Percentiles rank a stretch among this genome's conserved stretches.
These are phyloP conservation scores for Monosporozyma aerobia DNA, from an alignment of 805 yeast species.

Conservation along the genomic window DNA sequence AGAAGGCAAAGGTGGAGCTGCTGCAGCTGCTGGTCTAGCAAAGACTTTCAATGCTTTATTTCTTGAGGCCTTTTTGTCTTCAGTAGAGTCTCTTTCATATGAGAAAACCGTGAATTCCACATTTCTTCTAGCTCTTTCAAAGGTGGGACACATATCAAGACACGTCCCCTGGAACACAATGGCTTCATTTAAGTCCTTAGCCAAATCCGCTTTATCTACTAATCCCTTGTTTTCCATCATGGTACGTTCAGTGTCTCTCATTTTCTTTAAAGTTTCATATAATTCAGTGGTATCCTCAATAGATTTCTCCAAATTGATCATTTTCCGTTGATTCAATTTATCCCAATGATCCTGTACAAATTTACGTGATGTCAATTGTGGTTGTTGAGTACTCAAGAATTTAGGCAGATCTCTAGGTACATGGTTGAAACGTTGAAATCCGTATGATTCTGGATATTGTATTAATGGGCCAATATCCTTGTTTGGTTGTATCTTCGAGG, in stretches of 20 bases:
- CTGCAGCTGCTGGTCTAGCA: conserved; percentile 96
- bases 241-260: conserved; percentile 66
- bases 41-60: conserved; percentile 77
- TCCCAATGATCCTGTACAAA: conserved; percentile 57
- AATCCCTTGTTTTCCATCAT: conserved; percentile 73
- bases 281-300: conserved; percentile 58
- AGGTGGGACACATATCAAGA: conserved; percentile 88
- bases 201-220: conserved; percentile 78
- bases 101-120: conserved; percentile 78
- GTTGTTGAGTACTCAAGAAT: conserved; percentile 31
- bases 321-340: conserved; percentile 51
- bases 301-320: conserved; percentile 43
- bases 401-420: conserved; percentile 28
- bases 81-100: conserved; percentile 57
- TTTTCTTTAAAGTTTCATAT: conserved; percentile 63
- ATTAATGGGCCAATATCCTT: conserved; percentile 19
- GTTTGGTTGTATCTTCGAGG: conserved; percentile 1
- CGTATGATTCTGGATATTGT: conserved; percentile 15
- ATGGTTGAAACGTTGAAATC: conserved; percentile 15
- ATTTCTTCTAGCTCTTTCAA: conserved; percentile 80
- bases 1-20: conserved; percentile 94
- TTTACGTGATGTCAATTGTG: conserved; percentile 26
- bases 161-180: conserved; percentile 84
- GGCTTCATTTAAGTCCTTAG: conserved; percentile 81
- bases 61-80: conserved; percentile 47